Percentiles rank a stretch among this genome's conserved stretches.
Evolutionary conservation across 1,284 basidiomycete species (phyloP).

Genomic region (Naganishia albida): DNA sequence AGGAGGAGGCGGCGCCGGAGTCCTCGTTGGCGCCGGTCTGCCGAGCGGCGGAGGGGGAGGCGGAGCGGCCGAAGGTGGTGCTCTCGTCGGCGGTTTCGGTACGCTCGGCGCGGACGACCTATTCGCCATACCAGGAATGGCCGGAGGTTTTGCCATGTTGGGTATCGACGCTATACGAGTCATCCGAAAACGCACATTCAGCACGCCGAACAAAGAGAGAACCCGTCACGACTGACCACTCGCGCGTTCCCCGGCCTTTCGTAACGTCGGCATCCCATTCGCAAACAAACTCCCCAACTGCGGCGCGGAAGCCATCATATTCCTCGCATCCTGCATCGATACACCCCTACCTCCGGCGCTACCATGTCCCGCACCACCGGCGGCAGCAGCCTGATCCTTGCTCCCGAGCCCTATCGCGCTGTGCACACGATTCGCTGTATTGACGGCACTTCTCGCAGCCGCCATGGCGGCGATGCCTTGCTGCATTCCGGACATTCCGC

Average conservation of each 20-base stretch:
- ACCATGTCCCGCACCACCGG: constrained; percentile 32
- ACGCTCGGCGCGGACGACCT: constrained; percentile 28
- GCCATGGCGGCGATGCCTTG: constrained; percentile 22
- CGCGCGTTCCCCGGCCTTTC: constrained; percentile 66
- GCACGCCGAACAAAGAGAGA: background rate
- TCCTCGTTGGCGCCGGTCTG: background rate
- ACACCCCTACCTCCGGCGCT: constrained; percentile 25
- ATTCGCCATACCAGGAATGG: constrained; percentile 11
- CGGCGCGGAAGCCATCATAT: constrained; percentile 53
- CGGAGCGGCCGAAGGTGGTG: constrained; percentile 28
- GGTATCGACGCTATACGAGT: constrained; percentile 9
- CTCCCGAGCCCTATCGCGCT: constrained; percentile 18
- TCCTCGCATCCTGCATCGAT: constrained; percentile 6
- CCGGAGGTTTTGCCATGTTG: constrained; percentile 24
- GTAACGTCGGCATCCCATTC: constrained; percentile 85
- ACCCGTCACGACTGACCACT: constrained; percentile 56
- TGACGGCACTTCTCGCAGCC: background rate
- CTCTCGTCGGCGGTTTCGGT: constrained; percentile 24
- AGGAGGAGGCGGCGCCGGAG: constrained; percentile 53
- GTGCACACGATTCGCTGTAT: constrained; percentile 11
- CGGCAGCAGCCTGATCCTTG: constrained; percentile 29
- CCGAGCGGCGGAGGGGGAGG: constrained; percentile 28
- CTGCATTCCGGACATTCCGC: constrained; percentile 20
- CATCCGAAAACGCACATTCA: no score
- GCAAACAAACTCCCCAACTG: constrained; percentile 84